A percentile compares a stretch with the other conserved stretches of the same genome.
Evolutionary conservation across 2,329 filamentous ascomycete genomes (phyloP).

Genomic region (Claviceps humidiphila): DNA sequence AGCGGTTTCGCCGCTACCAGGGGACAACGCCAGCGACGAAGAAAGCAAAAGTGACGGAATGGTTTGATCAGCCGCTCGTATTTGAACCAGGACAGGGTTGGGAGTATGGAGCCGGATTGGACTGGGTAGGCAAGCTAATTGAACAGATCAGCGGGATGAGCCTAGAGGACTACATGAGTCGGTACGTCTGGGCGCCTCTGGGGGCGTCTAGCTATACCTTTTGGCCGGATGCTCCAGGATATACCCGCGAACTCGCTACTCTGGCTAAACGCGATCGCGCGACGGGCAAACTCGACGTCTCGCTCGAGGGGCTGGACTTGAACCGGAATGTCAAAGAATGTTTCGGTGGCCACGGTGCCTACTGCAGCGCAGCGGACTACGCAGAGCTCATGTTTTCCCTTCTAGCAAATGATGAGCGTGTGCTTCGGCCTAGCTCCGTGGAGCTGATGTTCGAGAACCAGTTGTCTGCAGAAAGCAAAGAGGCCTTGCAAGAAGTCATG

Average conservation of each 20-base stretch:
- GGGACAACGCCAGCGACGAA: background rate
- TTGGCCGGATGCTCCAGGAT: background rate
- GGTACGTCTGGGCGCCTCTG: slow-evolving; percentile 5
- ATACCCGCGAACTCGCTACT: background rate
- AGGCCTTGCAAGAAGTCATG: background rate
- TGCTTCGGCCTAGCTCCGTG: slow-evolving; percentile 29
- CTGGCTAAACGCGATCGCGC: background rate
- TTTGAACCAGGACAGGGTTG: slow-evolving; percentile 34
- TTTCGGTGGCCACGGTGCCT: background rate
- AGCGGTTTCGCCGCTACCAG: background rate
- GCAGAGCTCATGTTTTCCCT: background rate
- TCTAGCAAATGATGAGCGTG: slow-evolving; percentile 29
- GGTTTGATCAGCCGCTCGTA: slow-evolving; percentile 24
- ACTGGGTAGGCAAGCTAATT: slow-evolving; percentile 40
- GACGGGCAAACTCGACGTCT: background rate
- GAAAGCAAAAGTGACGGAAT: slow-evolving; percentile 10
- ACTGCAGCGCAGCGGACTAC: background rate
- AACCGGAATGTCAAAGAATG: background rate
- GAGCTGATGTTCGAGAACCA: slow-evolving; percentile 34
- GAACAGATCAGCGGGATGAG: slow-evolving; percentile 30
- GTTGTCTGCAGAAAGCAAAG: slow-evolving; percentile 14
- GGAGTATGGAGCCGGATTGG: slow-evolving; percentile 35
- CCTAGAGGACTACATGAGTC: slow-evolving; percentile 29
- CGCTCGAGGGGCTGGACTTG: background rate
- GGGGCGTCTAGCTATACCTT: background rate